Conservation (phyloP, 768 basidiomycete species). For the Auricularia auricula-judae region DNA sequence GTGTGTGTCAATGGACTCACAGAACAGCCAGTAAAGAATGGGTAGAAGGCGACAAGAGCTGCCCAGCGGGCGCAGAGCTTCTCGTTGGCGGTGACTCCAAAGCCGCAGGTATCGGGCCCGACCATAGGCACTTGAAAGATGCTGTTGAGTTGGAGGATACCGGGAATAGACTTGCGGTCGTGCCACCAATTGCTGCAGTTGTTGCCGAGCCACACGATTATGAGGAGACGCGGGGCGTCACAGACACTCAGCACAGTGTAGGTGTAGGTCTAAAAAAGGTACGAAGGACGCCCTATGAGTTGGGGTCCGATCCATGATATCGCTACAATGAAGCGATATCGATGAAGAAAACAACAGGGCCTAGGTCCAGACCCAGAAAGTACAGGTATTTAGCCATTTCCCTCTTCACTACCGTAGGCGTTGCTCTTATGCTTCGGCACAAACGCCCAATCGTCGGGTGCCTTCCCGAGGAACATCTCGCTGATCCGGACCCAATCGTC, state of each 20-base stretch:
- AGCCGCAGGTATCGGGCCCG: constrained; percentile 65
- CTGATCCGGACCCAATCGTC: constrained; percentile 86
- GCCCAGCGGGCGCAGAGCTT: constrained; percentile 68
- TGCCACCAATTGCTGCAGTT: constrained; percentile 39
- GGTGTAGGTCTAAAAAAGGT: no score
- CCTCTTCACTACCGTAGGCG: constrained; percentile 45
- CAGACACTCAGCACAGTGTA: no score
- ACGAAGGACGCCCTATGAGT: no score
- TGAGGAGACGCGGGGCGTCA: no score
- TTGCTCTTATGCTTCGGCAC: constrained; percentile 95
- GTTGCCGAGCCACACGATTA: constrained; percentile 48
- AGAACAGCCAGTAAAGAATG: constrained; percentile 46
- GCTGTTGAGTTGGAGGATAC: constrained; percentile 54
- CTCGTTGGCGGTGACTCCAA: constrained; percentile 54
- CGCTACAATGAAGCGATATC: no score
- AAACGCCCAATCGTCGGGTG: constrained; percentile 75
- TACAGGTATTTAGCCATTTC: constrained; percentile 36
- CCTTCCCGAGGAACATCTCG: constrained; percentile 89
- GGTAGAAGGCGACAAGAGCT: constrained; percentile 64
- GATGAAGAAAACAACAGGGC: no score
- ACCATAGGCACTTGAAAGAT: constrained; percentile 68
- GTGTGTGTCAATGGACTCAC: no score
- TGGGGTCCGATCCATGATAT: no score
- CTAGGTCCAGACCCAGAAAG: background rate
- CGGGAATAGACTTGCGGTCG: constrained; percentile 49